Base-by-base conservation (phyloP, 805 yeast species). In the Yarrowia phangngaensis region DNA sequence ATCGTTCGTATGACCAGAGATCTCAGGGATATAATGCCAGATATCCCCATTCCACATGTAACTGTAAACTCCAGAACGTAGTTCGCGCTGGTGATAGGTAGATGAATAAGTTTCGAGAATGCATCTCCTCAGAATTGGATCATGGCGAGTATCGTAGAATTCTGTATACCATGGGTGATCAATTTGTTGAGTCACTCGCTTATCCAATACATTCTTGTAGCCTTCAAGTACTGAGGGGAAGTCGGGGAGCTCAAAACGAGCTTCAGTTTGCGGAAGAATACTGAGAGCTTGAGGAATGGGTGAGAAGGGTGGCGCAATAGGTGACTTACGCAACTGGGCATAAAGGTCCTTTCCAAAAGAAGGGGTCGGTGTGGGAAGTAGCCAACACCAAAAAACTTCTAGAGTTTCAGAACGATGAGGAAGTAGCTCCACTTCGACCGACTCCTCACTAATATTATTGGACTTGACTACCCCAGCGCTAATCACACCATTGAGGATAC, bases 381-480 rank as follows among this genome's bases (percentile, higher is more conserved):
- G 28, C 48, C 48, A 41, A 7, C 34, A 30, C 48, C 48, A 41
- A 7, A 28, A 29, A 9, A 62, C 58, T 30, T 58, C 61, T 4
- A 55, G 15, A 8, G 43, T 15, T 5, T 55, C 59, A 6, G 48
- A 35, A 6, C 58, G 52, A 14, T 55, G 52, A 3, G 64, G 63
- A 3, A 59, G 46, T 4, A 52, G 30, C 4, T 30, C 19, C 2
- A 64, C 32, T 6, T 48, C 23, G 4, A 63, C 48, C 20, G 35
- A 47, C 9, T 55, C 51, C 20, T 58, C 63, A 8, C 48, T 24
- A 6, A 47, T 36, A 17, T 43, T 32, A 47, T 62, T 63, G 20
- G 54, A 55, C 19, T 51, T 41, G 3, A 65, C 66, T 1, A 57
- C 34, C 2, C 67, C 69, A 5, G 66, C 66, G 35, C 55, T 54